Percentiles rank a stretch among this genome's conserved stretches.
Evolutionary conservation across 768 basidiomycete species (phyloP).

Genomic region (Leucocoprinus birnbaumii): DNA sequence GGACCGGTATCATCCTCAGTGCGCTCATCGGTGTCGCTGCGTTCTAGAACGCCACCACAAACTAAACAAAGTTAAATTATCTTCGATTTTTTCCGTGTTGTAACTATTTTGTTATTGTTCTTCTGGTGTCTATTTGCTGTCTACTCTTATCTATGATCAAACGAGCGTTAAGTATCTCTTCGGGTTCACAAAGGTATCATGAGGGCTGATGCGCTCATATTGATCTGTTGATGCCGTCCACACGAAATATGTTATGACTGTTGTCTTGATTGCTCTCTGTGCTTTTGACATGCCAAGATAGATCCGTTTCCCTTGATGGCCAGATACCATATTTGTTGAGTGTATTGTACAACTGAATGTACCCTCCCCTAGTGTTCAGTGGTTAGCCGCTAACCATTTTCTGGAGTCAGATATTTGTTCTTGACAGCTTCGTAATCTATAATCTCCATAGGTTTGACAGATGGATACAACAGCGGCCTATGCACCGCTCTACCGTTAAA

Average conservation of each 20-base stretch:
- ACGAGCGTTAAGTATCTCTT: not conserved
- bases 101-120: not conserved
- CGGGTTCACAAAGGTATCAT: not conserved
- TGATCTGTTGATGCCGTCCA: not conserved
- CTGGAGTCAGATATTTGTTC: too few species aligned
- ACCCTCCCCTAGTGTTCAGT: too few species aligned
- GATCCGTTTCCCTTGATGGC: not conserved
- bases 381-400: too few species aligned
- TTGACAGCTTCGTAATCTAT: too few species aligned
- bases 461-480: too few species aligned
- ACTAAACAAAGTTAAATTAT: not conserved
- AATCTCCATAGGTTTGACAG: too few species aligned
- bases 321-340: not conserved
- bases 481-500: too few species aligned
- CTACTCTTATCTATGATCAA: not conserved
- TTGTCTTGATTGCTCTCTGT: not conserved
- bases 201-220: not conserved
- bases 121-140: not conserved
- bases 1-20: conserved; percentile 30
- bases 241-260: not conserved
- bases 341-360: not conserved
- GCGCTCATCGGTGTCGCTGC: conserved; percentile 33
- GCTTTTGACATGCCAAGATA: not conserved
- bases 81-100: not conserved
- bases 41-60: conserved; percentile 24